phyloP scores from a whole-genome alignment of 176 grass and related monocot genomes.

The Pontederia paniculata region DNA sequence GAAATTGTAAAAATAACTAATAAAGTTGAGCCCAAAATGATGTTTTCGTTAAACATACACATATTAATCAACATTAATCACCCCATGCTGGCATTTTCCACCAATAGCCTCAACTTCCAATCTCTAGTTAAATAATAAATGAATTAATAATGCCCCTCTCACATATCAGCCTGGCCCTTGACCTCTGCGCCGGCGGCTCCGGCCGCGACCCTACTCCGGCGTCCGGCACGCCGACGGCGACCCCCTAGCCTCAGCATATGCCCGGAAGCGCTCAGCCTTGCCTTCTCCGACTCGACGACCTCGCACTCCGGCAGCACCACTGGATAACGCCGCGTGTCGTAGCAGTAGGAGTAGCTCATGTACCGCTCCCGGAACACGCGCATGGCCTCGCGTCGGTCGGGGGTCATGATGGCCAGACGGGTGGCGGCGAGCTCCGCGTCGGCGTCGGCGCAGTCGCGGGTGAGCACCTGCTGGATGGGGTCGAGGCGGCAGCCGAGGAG shows the following conservation, averaged over 20 bases:
- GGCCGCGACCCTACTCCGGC: slow-evolving; percentile 1
- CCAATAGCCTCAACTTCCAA: too few relatives aligned
- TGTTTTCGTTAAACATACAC: too few relatives aligned
- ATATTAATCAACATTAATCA: too few relatives aligned
- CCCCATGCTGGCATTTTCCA: too few relatives aligned
- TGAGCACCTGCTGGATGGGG: slow-evolving; percentile 27
- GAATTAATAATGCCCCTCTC: too few relatives aligned
- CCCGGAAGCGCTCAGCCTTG: slow-evolving; percentile 45
- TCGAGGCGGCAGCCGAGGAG: slow-evolving; percentile 56
- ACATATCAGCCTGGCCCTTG: too few relatives aligned
- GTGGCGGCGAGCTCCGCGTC: slow-evolving; percentile 22
- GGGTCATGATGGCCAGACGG: slow-evolving; percentile 49
- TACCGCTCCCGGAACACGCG: slow-evolving; percentile 44
- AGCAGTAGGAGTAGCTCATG: slow-evolving; percentile 86
- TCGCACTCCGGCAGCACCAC: slow-evolving; percentile 49
- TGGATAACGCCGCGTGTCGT: slow-evolving; percentile 55
- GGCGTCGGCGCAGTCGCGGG: slow-evolving; percentile 11
- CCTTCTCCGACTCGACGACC: slow-evolving; percentile 49
- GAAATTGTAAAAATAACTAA: too few relatives aligned
- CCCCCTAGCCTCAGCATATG: slow-evolving; percentile 26
- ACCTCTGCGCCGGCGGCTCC: background rate
- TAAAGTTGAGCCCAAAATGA: too few relatives aligned
- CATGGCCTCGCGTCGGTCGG: slow-evolving; percentile 55
- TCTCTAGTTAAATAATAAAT: too few relatives aligned
- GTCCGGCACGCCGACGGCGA: background rate